phyloP scores from a whole-genome alignment of 768 basidiomycete species.

The Agaricus bisporus region DNA sequence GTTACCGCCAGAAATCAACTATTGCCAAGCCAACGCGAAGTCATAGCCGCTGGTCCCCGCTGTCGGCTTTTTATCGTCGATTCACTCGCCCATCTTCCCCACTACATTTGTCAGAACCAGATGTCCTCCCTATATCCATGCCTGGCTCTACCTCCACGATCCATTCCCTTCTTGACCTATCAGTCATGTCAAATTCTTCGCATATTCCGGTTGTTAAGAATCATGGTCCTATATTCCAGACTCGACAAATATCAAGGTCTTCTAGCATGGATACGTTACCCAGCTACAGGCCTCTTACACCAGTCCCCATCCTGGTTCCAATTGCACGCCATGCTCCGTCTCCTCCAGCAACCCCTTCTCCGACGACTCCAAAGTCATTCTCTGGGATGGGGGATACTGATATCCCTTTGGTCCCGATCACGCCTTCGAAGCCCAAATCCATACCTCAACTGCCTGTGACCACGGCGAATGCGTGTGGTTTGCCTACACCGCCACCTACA shows the following conservation, averaged over 20 bases:
- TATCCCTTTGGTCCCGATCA: slow-evolving; percentile 3
- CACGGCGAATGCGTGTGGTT: slow-evolving; percentile 1
- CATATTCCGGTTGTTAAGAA: neutral
- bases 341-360: slow-evolving; percentile 5
- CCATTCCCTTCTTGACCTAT: slow-evolving; percentile 4
- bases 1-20: neutral
- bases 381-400: neutral
- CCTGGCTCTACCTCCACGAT: slow-evolving; percentile 1
- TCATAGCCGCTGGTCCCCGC: slow-evolving; percentile 6
- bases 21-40: neutral
- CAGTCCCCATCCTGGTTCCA: slow-evolving; percentile 6
- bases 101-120: slow-evolving; percentile 5
- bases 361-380: neutral
- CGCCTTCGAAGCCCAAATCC: neutral
- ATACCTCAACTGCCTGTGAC: neutral
- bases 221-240: neutral
- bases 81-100: slow-evolving; percentile 6
- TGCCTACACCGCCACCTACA: neutral
- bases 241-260: neutral
- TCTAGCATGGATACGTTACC: slow-evolving; percentile 8
- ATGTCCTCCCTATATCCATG: slow-evolving; percentile 5
- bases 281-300: slow-evolving; percentile 4
- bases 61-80: slow-evolving; percentile 1
- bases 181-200: neutral
- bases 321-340: neutral